Conservation (phyloP, 1,284 basidiomycete genomes). For the Agaricales sp. region DNA sequence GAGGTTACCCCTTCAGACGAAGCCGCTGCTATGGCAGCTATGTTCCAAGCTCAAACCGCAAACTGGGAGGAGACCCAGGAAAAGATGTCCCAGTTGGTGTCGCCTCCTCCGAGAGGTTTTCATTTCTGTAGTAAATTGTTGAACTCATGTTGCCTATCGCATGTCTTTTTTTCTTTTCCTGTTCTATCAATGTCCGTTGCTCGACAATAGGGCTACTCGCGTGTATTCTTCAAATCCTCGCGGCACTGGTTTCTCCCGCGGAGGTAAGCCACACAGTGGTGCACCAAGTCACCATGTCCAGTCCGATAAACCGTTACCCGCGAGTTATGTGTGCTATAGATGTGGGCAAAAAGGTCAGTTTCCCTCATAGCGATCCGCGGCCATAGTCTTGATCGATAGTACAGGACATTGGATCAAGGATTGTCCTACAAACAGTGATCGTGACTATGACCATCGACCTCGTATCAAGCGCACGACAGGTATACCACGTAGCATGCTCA, state of each 20-base stretch:
- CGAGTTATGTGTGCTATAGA: slow-evolving; percentile 98
- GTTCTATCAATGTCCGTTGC: slow-evolving; percentile 15
- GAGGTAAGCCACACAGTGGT: slow-evolving; percentile 43
- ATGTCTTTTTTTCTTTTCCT: slow-evolving; percentile 22
- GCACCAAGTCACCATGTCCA: slow-evolving; percentile 31
- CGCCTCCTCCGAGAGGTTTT: slow-evolving; percentile 38
- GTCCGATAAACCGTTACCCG: slow-evolving; percentile 66
- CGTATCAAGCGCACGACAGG: slow-evolving; percentile 97
- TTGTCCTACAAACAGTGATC: slow-evolving; percentile 95
- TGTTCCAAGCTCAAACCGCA: slow-evolving; percentile 86
- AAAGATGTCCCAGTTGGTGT: slow-evolving; percentile 93
- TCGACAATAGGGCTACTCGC: slow-evolving; percentile 53
- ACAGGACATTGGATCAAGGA: slow-evolving; percentile 99
- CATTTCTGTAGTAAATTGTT: slow-evolving; percentile 50
- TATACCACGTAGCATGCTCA: slow-evolving; percentile 94
- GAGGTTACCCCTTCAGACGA: slow-evolving; percentile 60
- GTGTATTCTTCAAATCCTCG: slow-evolving; percentile 59
- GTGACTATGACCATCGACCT: slow-evolving; percentile 88
- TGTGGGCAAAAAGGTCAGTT: slow-evolving; percentile 92
- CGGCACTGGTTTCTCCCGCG: slow-evolving; percentile 47
- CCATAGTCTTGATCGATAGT: slow-evolving; percentile 6
- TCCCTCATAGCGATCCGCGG: slow-evolving; percentile 7
- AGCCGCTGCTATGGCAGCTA: slow-evolving; percentile 84
- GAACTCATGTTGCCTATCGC: slow-evolving; percentile 51
- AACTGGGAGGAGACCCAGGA: slow-evolving; percentile 97